These are phyloP conservation scores for Lecanoromycetidae sp. DNA, from an alignment of 2,329 filamentous ascomycete species.

Conservation along the genomic window DNA sequence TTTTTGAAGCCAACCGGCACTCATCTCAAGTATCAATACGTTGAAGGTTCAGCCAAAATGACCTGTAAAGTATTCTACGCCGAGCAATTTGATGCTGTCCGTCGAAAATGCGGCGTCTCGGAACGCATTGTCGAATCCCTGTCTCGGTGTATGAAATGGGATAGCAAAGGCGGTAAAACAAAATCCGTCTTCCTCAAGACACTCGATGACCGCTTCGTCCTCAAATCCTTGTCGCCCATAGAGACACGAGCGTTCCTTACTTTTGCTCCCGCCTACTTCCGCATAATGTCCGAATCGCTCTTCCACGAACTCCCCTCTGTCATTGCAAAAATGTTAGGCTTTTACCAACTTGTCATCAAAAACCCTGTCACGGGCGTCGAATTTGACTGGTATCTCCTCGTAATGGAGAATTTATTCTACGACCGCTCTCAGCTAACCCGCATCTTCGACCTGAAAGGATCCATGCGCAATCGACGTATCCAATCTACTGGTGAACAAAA, in stretches of 20 bases:
- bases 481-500: conserved; percentile 91
- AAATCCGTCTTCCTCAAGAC: conserved; percentile 97
- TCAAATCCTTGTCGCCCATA: conserved; percentile 80
- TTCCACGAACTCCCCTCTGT: conserved; percentile 93
- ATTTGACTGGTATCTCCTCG: conserved; percentile 82
- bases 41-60: conserved; percentile 85
- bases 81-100: conserved; percentile 90
- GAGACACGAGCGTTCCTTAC: conserved; percentile 89
- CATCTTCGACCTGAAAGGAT: conserved; percentile 92
- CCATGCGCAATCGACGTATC: conserved; percentile 97
- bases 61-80: conserved; percentile 98
- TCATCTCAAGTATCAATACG: conserved; percentile 92
- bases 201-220: conserved; percentile 80
- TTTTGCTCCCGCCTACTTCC: conserved; percentile 94
- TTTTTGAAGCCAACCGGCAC: conserved; percentile 75
- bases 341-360: conserved; percentile 95
- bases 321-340: conserved; percentile 95
- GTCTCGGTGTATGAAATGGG: conserved; percentile 92
- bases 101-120: conserved; percentile 81
- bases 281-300: conserved; percentile 89
- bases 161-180: conserved; percentile 94
- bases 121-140: conserved; percentile 92
- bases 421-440: conserved; percentile 80
- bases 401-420: conserved; percentile 98
- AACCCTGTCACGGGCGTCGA: conserved; percentile 84